Base-by-base conservation (phyloP, 768 basidiomycete species). In the Auricularia auricula-judae region DNA sequence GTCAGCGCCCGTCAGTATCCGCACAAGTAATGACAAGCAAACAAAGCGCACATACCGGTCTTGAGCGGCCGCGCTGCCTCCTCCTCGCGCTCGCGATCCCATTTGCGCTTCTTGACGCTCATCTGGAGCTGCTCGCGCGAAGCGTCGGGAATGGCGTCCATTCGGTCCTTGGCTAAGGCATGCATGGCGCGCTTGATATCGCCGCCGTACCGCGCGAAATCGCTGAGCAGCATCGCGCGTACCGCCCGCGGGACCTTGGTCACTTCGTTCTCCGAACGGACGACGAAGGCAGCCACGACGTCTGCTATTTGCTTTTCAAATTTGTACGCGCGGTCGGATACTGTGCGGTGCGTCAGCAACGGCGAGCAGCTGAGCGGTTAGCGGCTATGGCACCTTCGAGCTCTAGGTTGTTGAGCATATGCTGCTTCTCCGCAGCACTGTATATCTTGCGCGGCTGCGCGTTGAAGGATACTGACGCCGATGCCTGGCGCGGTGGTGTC, bases 391-490 rank as follows among this genome's bases (percentile, higher is more conserved):
- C 68, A 88, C 89, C 87, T 82, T 92, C 90, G 66, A 91, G 83
- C 67, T 91, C 88, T 61, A 92, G 80, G 73, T 92, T 92, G 58
- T 82, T 81, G 47, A 91, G 76, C 2, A 91, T 80, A 67, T 91
- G 87, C 34, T 82, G 77, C 67, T 91, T 91, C 75, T 91, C 88
- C 69, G 90, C 88, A 3, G 78, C 75, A 7, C 80, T 84, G 70
- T 79, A 84, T 68, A 75, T 79, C 18, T 75, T 69, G 23, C 61
- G 23, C 16, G 62, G 34, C 36, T 62, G 34, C 34, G 29, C 23
- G n/a, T 36, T 12, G 23, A 51, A 42, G 2, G 53, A 36, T 21
- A 51, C 47, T 14, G 47, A 21, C 18, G 21, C 47, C 5, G 11
- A 18, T 4, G 47, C 18, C 47, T 16, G 14, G 18, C 21, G 47